These are phyloP conservation scores for Pseudocercospora musae DNA, from an alignment of 2,329 filamentous ascomycete genomes.

Conservation along the genomic window DNA sequence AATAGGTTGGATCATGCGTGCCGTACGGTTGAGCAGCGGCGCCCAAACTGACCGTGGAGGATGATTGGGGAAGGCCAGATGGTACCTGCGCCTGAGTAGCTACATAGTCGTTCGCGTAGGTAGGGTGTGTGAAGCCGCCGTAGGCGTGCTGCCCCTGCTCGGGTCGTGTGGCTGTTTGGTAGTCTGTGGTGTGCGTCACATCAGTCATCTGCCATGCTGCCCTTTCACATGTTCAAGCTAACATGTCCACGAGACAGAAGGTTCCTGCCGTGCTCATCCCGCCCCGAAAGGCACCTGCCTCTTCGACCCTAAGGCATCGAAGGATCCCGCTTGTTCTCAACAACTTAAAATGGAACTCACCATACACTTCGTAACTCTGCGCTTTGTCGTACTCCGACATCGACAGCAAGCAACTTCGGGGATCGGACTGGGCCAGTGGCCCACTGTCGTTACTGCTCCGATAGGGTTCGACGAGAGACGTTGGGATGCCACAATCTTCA, in stretches of 20 bases:
- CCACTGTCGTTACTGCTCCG: constrained; percentile 46
- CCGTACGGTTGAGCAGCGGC: constrained; percentile 42
- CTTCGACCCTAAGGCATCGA: constrained; percentile 2
- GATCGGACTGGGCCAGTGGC: constrained; percentile 51
- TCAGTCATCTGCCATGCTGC: constrained; percentile 43
- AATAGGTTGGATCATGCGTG: constrained; percentile 49
- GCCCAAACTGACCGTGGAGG: constrained; percentile 45
- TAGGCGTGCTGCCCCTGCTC: constrained; percentile 54
- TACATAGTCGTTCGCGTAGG: constrained; percentile 49
- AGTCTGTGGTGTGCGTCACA: constrained; percentile 44
- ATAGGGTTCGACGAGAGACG: constrained; percentile 32
- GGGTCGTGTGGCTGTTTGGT: constrained; percentile 58
- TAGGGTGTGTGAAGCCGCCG: constrained; percentile 48
- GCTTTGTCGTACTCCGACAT: constrained; percentile 82
- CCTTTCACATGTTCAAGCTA: constrained; percentile 25
- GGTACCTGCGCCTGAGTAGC: constrained; percentile 49
- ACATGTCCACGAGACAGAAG: constrained; percentile 17
- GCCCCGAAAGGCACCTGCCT: constrained; percentile 1
- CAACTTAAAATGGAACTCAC: constrained; percentile 54
- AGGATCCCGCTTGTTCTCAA: neutral
- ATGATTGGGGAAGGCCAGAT: constrained; percentile 46
- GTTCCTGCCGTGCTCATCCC: constrained; percentile 12
- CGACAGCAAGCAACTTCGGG: constrained; percentile 52
- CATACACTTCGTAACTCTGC: constrained; percentile 72
- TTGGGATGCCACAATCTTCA: constrained; percentile 36